Percentiles rank a stretch among this genome's conserved stretches.
phyloP scores from a whole-genome alignment of 164 flowering plant genomes.

The Annona cherimola region DNA sequence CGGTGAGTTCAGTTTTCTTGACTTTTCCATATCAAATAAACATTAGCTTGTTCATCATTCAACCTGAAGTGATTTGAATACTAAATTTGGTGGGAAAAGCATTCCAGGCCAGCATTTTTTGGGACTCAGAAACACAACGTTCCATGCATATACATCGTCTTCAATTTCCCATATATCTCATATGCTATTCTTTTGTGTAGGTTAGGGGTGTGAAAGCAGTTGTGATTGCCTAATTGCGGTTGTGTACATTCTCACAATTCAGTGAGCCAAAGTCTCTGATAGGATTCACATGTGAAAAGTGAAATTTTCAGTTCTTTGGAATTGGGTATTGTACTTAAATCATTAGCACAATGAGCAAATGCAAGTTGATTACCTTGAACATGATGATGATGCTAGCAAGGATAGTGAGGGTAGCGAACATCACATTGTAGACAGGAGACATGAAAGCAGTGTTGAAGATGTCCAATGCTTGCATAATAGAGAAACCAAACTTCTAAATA shows the following conservation, averaged over 20 bases:
- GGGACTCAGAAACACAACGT: neutral
- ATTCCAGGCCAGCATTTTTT: neutral
- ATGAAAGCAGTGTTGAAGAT: conserved; percentile 64
- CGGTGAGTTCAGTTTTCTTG: neutral
- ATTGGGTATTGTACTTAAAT: conserved; percentile 52
- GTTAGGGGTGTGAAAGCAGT: conserved; percentile 86
- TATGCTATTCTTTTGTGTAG: conserved; percentile 24
- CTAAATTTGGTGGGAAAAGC: neutral
- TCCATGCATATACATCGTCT: neutral
- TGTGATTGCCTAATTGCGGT: conserved; percentile 61
- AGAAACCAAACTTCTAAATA: no score
- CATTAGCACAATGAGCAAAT: conserved; percentile 72
- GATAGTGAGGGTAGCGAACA: conserved; percentile 71
- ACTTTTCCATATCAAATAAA: neutral
- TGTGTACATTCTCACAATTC: conserved; percentile 8
- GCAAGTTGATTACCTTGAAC: no score
- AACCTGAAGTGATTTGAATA: neutral
- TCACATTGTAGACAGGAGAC: conserved; percentile 79
- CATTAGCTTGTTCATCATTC: neutral
- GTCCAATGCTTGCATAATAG: conserved; percentile 61
- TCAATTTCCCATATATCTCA: neutral
- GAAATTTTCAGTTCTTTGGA: no score
- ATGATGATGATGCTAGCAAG: conserved; percentile 48
- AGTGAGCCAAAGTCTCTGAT: no score
- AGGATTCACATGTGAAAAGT: no score